Conservation (phyloP, 2,329 filamentous ascomycete species). For the Penicillium sumatraense region DNA sequence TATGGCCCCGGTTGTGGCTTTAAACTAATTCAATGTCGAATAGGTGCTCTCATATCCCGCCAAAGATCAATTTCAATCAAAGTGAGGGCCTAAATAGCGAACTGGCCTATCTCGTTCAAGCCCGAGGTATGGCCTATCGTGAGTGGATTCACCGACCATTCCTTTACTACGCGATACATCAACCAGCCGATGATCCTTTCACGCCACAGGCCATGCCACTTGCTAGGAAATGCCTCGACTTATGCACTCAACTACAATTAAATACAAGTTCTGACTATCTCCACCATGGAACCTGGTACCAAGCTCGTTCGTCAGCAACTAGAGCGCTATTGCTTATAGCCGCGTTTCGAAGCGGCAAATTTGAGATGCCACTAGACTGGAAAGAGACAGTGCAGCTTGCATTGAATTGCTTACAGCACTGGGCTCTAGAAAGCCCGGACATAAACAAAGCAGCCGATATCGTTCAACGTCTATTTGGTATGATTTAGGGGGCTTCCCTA, state of each 20-base stretch:
- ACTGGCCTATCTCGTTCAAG: not conserved
- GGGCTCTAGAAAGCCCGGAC: too few relatives aligned
- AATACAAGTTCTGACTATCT: not conserved
- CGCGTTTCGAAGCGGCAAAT: not conserved
- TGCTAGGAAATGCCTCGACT: not conserved
- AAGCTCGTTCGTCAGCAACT: not conserved
- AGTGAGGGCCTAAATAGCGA: not conserved
- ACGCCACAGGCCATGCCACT: not conserved
- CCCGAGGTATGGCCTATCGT: not conserved
- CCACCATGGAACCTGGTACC: not conserved
- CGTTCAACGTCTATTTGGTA: too few relatives aligned
- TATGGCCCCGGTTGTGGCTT: too few relatives aligned
- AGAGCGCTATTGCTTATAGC: not conserved
- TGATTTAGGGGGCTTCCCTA: too few relatives aligned
- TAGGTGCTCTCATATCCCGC: not conserved
- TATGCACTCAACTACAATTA: not conserved
- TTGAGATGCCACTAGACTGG: not conserved
- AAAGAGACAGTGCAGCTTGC: not conserved
- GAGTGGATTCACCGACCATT: not conserved
- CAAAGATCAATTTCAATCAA: not conserved
- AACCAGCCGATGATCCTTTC: not conserved
- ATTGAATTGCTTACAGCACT: too few relatives aligned
- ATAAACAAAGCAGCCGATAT: too few relatives aligned
- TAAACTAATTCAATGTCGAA: too few relatives aligned
- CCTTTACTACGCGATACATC: not conserved